phyloP scores from a whole-genome alignment of 2,329 filamentous ascomycete species.

The Aureobasidium namibiae region DNA sequence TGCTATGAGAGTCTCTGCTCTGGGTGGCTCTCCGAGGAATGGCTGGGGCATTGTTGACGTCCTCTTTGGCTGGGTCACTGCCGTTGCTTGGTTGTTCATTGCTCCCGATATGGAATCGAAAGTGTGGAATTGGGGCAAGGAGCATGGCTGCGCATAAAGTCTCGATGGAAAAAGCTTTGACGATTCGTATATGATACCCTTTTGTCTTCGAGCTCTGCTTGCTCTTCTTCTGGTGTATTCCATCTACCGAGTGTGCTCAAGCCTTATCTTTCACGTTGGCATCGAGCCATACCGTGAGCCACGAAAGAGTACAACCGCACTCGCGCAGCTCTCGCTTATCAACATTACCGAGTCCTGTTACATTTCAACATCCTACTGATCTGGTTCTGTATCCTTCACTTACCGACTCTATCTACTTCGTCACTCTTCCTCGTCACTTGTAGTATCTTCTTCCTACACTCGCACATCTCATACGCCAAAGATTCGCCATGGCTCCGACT shows the following conservation, averaged over 20 bases:
- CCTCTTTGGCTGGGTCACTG: conserved; percentile 45
- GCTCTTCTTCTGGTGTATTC: background rate
- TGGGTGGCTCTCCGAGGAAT: conserved; percentile 47
- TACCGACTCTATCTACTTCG: background rate
- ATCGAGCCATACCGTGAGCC: no score
- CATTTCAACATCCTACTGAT: background rate
- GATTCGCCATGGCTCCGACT: background rate
- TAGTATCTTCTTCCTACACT: no score
- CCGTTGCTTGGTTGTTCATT: conserved; percentile 48
- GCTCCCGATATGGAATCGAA: conserved; percentile 50
- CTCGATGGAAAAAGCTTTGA: background rate
- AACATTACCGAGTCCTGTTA: background rate
- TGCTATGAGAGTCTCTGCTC: conserved; percentile 56
- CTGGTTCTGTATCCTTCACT: background rate
- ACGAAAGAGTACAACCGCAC: no score
- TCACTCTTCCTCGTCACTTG: no score
- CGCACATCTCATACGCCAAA: background rate
- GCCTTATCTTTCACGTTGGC: background rate
- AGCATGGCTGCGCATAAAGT: conserved; percentile 34
- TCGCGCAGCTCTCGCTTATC: background rate
- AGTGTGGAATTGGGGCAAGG: conserved; percentile 50
- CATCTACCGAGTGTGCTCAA: no score
- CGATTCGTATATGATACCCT: background rate
- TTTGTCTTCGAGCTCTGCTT: background rate
- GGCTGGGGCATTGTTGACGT: conserved; percentile 44